Evolutionary conservation across 768 basidiomycete species (phyloP).

Genomic region (Lactarius sanguifluus): DNA sequence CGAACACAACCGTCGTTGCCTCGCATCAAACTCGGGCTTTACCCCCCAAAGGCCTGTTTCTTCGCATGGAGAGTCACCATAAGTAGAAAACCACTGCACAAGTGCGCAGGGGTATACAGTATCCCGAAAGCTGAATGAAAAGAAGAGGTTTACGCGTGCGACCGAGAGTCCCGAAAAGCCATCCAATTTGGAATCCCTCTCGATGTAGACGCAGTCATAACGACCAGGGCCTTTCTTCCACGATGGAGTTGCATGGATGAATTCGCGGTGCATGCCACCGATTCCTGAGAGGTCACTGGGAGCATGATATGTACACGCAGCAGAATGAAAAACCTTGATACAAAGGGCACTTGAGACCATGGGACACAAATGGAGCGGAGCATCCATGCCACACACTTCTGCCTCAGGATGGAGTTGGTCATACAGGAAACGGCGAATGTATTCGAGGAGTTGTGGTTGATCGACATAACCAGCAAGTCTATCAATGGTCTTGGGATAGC

Average conservation of each 20-base stretch:
- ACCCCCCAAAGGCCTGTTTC: constrained; percentile 4
- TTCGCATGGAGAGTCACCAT: neutral
- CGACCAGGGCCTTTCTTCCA: neutral
- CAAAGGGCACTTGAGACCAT: too few species aligned
- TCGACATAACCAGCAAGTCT: neutral
- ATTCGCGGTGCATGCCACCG: neutral
- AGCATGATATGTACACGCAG: neutral
- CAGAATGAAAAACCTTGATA: neutral
- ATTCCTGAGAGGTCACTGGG: constrained; percentile 4
- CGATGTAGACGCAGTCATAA: neutral
- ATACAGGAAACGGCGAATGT: neutral
- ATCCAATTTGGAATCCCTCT: neutral
- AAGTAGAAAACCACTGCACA: neutral
- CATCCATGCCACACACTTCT: too few species aligned
- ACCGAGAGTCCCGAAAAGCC: neutral
- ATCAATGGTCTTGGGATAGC: too few species aligned
- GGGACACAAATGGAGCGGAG: too few species aligned
- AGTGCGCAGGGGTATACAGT: neutral
- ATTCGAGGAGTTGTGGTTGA: neutral
- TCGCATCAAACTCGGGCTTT: neutral
- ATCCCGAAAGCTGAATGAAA: neutral
- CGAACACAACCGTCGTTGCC: neutral
- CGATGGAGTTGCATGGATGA: neutral
- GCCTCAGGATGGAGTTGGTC: neutral
- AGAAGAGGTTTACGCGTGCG: neutral